Base-by-base conservation (phyloP, 352 stramenopile species). In the Pythium utonaiense region DNA sequence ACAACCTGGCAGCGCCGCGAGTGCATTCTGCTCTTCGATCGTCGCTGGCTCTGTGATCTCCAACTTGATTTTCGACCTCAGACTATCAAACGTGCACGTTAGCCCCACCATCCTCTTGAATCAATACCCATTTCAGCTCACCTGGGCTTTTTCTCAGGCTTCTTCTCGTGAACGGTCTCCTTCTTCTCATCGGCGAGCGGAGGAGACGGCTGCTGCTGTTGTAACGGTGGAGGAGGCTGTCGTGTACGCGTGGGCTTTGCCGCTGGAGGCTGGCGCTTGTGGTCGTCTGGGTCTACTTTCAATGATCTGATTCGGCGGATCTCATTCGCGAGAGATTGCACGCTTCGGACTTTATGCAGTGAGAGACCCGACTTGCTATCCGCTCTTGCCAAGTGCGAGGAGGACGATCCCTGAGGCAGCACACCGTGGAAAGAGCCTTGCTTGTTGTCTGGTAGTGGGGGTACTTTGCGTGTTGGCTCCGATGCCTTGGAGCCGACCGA, bases 311-410 rank as follows among this genome's bases (percentile, higher is more conserved):
- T 89, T 14, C 81, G 79, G 0, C 83, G 67, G 41, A 93, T 91
- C 52, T 93, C 83, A 64, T 89, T 89, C 21, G 83, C 83, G 16
- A 93, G 60, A 16, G 81, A 89, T 60, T 93, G 81, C 24, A 93
- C 83, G 25, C 81, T 93, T n/a, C 77, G 71, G 14, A 89, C 76
- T 58, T 80, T 79, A 53, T 88, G 78, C 10, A 90, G 54, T 2
- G 75, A 77, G 17, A 64, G 52, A 47, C 67, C 70, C n/a, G 67
- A 57, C 57, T 88, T 89, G 57, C 66, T 78, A 24, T 88, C 75
- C 7, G 77, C 69, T 21, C 67, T 51, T 36, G 21, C 17, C 30
- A 58, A 34, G n/a, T 28, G 17, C 21, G 52, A 58, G 56, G 19
- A 58, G 56, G 19, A 28, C 13, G 45, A 45, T 10, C 42, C 49